Evolutionary conservation across 768 basidiomycete genomes (phyloP), one percentile per base, ranked within the genome.

Genomic region (Pleurotus sapidus): DNA sequence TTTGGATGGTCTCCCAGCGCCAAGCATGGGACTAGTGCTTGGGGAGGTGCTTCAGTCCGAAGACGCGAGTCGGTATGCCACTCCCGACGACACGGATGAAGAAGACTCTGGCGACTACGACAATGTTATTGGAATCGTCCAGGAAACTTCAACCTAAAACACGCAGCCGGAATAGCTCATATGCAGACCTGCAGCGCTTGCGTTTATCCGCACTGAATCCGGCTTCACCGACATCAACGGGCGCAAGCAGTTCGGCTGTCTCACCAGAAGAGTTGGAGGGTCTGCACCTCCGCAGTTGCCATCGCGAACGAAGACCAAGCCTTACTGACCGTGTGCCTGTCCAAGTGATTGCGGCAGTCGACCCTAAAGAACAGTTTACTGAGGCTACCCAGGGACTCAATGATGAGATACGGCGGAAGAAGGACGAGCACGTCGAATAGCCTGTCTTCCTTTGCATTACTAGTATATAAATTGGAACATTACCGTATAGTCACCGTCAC

Each of bases 91-190:
- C 47, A 87, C 89, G 12, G 94, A 95, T 63, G 91, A 93, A 24
- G 93, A 95, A 66, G 92, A 93, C 50, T 82, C 84, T 48, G 93
- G 92, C 40, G 94, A 96, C 71, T 95, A 95, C 68, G 94, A 96
- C 68, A 84, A 95, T 70, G 89, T 95, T 47, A 80, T 93, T 48
- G 82, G 85, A 8, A 77, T 86, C 60, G 71, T 93, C 55, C 79
- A 81, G 54, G 83, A 83, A 55, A 81, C 82, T 53, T 53, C 70
- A 65, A 66, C 53, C 53, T 70, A 67, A 82, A 64, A 69, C 75
- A 24, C 81, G 82, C 49, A 89, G 84, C 68, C 82, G 84, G 17
- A 83, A 83, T 58, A 84, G 82, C 47, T 91, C 89, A 18, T 93
- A 89, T 63, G 91, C 91, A n/a, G 87, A 93, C 72, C 69, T 93